Percentiles rank a stretch among this genome's conserved stretches.
phyloP scores from a whole-genome alignment of 2,329 filamentous ascomycete species.

The Berkeleyomyces rouxiae region DNA sequence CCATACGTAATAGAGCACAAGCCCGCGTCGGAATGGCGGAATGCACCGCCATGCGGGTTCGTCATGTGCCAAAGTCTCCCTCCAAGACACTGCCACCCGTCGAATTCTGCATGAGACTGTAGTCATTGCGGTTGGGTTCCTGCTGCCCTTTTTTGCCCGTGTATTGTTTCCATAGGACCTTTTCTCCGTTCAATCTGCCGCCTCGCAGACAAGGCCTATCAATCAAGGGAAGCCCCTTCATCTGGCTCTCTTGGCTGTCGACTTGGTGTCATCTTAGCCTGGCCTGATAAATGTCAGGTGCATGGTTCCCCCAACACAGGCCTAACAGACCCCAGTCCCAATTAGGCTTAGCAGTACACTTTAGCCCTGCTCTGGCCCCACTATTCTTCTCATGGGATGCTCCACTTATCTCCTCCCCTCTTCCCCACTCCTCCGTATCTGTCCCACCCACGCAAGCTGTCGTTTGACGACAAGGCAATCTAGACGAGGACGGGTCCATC shows the following conservation, averaged over 20 bases:
- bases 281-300: conserved; percentile 1
- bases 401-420: neutral
- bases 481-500: neutral
- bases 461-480: neutral
- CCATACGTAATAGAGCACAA: neutral
- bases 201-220: neutral
- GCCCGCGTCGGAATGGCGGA: neutral
- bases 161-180: too few relatives aligned
- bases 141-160: too few relatives aligned
- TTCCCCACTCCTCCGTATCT: neutral
- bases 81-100: neutral
- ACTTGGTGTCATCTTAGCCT: neutral
- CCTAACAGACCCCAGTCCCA: conserved; percentile 10
- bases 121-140: neutral
- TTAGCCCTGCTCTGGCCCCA: conserved; percentile 1
- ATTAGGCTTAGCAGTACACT: conserved; percentile 9
- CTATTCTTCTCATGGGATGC: conserved; percentile 1
- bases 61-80: neutral
- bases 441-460: neutral
- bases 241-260: neutral
- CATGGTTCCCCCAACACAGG: neutral
- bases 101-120: neutral
- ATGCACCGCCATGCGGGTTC: neutral
- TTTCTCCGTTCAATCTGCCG: too few relatives aligned
- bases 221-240: neutral